Conservation (phyloP, 768 basidiomycete species). For the Mycena sanguinolenta region DNA sequence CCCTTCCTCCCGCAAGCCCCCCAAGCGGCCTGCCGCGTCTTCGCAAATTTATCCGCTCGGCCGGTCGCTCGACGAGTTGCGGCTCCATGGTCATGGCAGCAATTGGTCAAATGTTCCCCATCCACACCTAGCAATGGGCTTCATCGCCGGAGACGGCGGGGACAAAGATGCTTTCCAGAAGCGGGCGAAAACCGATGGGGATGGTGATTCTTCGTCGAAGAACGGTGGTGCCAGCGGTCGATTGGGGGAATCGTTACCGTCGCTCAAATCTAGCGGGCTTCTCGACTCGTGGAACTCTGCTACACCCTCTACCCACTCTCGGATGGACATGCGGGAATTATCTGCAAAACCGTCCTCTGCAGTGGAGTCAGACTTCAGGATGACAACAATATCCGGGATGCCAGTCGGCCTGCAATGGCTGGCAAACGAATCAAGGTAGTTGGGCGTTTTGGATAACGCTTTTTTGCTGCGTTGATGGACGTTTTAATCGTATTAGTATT, state of each 20-base stretch:
- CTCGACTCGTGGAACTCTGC: conserved; percentile 67
- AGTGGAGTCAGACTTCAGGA: conserved; percentile 48
- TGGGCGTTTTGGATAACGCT: conserved; percentile 13
- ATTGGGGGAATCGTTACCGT: conserved; percentile 67
- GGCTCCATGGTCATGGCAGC: conserved; percentile 46
- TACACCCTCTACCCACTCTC: conserved; percentile 32
- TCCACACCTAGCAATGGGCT: conserved; percentile 32
- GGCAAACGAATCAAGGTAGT: conserved; percentile 69
- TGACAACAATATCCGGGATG: conserved; percentile 56
- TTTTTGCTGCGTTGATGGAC: conserved; percentile 33
- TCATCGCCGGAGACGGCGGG: conserved; percentile 26
- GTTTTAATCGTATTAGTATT: conserved; percentile 31
- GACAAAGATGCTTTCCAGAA: conserved; percentile 37
- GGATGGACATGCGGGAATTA: conserved; percentile 36
- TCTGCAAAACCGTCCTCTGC: conserved; percentile 26
- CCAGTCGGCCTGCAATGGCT: conserved; percentile 81
- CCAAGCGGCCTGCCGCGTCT: conserved; percentile 27
- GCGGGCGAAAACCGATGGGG: conserved; percentile 27
- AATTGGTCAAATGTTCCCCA: conserved; percentile 35
- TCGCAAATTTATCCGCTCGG: conserved; percentile 48
- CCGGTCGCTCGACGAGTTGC: conserved; percentile 52
- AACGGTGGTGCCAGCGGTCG: conserved; percentile 44
- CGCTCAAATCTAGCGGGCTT: conserved; percentile 80
- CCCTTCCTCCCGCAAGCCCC: conserved; percentile 37
- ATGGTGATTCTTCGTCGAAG: conserved; percentile 39